These are phyloP conservation scores for Chalciporus pseudorubinellus DNA, from an alignment of 768 basidiomycete genomes.

Conservation along the genomic window DNA sequence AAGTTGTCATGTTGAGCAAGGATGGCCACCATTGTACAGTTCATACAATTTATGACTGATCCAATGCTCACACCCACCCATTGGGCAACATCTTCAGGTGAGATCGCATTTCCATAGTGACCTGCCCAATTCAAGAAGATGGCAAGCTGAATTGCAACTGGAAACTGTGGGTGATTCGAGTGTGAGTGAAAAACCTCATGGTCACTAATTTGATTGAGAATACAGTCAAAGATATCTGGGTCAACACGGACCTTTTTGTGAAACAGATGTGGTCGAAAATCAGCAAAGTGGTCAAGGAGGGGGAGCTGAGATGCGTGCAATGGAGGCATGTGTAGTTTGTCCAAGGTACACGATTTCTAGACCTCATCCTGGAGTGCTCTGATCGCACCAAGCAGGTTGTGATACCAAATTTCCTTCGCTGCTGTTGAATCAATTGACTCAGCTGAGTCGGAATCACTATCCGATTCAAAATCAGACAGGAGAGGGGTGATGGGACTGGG, in stretches of 20 bases:
- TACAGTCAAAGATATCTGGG: constrained; percentile 25
- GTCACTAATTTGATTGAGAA: too few relatives aligned
- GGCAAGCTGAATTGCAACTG: constrained; percentile 18
- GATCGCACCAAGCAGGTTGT: neutral
- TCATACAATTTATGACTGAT: neutral
- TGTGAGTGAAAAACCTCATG: constrained; percentile 22
- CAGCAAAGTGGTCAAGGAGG: too few relatives aligned
- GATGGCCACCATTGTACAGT: constrained; percentile 5
- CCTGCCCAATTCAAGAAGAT: too few relatives aligned
- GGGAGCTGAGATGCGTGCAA: neutral
- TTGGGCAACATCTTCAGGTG: too few relatives aligned
- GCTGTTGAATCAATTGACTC: neutral
- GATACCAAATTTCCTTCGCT: neutral
- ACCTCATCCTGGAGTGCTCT: neutral
- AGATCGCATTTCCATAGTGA: too few relatives aligned
- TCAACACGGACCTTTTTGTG: constrained; percentile 21
- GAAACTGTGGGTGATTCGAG: constrained; percentile 18
- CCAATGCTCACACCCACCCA: too few relatives aligned
- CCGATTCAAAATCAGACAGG: neutral
- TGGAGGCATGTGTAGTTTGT: neutral
- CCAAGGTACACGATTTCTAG: neutral
- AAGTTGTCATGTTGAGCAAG: too few relatives aligned
- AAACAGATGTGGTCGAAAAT: constrained; percentile 24
- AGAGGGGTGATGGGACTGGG: neutral
- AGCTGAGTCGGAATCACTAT: neutral